phyloP scores from a whole-genome alignment of 176 grass and related monocot species.

The Calamus simplicifolius region DNA sequence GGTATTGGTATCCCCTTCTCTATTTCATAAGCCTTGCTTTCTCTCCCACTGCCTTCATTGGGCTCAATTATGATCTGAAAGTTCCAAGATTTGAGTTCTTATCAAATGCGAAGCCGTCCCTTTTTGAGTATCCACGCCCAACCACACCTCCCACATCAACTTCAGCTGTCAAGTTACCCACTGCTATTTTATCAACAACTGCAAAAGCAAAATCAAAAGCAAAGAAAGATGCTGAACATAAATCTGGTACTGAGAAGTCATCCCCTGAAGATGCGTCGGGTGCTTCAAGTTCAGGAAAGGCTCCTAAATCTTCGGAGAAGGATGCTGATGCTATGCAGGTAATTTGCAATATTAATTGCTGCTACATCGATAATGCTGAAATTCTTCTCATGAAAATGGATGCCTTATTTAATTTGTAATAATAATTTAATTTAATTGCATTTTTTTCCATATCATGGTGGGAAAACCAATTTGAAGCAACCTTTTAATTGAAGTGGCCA shows the following conservation, averaged over 20 bases:
- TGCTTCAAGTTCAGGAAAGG: slow-evolving; percentile 44
- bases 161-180: slow-evolving; percentile 64
- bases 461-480: no score
- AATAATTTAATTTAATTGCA: no score
- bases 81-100: slow-evolving; percentile 95
- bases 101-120: slow-evolving; percentile 81
- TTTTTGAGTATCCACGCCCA: slow-evolving; percentile 80
- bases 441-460: no score
- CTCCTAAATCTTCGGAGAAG: slow-evolving; percentile 54
- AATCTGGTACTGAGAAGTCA: slow-evolving; percentile 66
- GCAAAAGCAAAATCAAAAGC: slow-evolving; percentile 91
- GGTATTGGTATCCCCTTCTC: slow-evolving; percentile 98
- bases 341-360: not conserved
- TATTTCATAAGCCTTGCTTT: slow-evolving; percentile 95
- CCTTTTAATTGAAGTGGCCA: no score
- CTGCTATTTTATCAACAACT: slow-evolving; percentile 86
- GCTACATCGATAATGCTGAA: no score
- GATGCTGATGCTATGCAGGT: slow-evolving; percentile 91
- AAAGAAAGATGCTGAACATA: slow-evolving; percentile 90
- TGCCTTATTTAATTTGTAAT: no score
- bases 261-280: slow-evolving; percentile 31
- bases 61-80: slow-evolving; percentile 90
- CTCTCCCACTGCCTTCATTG: slow-evolving; percentile 84
- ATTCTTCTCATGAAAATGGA: no score
- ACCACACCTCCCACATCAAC: slow-evolving; percentile 72